Conservation (phyloP, 2,329 filamentous ascomycete genomes). For the Colletotrichum noveboracense region DNA sequence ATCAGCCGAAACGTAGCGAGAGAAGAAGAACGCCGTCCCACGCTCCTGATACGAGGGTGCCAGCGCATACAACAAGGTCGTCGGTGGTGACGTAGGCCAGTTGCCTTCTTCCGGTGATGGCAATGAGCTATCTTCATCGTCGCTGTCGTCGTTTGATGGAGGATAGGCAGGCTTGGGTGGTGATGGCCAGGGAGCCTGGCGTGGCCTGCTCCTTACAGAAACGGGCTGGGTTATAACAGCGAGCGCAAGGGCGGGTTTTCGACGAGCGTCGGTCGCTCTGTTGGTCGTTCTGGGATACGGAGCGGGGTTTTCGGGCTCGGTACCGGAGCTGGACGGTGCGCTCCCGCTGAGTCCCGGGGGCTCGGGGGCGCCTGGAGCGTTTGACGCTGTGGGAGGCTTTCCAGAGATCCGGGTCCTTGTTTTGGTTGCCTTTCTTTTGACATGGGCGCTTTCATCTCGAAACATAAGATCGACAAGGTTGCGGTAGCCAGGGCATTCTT, state of each 20-base stretch:
- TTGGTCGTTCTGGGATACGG: background rate
- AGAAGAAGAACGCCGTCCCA: constrained; percentile 56
- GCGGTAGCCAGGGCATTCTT: constrained; percentile 59
- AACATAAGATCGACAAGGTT: constrained; percentile 63
- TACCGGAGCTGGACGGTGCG: background rate
- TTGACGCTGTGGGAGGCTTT: constrained; percentile 27
- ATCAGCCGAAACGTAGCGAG: constrained; percentile 53
- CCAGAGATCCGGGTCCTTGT: constrained; percentile 38
- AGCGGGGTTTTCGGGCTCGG: background rate
- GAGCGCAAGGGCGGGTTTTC: background rate
- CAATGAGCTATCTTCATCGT: constrained; percentile 20
- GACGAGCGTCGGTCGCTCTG: background rate
- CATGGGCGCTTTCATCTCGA: constrained; percentile 60
- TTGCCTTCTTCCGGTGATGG: constrained; percentile 36
- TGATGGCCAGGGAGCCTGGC: background rate
- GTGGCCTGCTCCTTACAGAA: background rate
- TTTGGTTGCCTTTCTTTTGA: constrained; percentile 52
- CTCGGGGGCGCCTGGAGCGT: background rate
- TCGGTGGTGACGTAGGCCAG: constrained; percentile 33
- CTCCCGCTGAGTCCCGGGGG: background rate
- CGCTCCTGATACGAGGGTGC: constrained; percentile 44
- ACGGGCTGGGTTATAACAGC: constrained; percentile 23
- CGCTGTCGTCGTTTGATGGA: constrained; percentile 25
- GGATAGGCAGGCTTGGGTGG: background rate
- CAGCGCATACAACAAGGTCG: constrained; percentile 35